Percentiles rank a stretch among this genome's conserved stretches.
Conservation (phyloP, 768 basidiomycete species). For the Podaxis sp. region DNA sequence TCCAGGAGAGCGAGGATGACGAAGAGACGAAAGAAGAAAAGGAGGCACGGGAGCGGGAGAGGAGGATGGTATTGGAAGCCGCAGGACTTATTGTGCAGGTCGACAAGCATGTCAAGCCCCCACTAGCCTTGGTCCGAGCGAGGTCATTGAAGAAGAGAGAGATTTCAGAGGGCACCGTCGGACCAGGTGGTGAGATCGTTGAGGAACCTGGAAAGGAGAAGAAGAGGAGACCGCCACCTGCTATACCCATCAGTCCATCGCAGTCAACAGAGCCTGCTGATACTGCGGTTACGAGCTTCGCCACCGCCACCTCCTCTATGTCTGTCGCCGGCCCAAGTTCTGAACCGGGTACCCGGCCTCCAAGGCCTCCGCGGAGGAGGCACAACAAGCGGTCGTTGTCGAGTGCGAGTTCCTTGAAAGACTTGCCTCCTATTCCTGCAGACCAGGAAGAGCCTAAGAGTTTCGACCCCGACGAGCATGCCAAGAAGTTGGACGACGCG, state of each 20-base stretch:
- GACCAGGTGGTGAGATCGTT: neutral
- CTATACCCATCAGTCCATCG: neutral
- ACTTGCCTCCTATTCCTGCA: neutral
- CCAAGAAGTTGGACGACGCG: conserved; percentile 67
- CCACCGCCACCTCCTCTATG: neutral
- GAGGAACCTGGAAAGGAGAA: neutral
- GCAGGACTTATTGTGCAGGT: conserved; percentile 80
- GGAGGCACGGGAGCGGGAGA: conserved; percentile 65
- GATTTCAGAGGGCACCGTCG: neutral
- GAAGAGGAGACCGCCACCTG: conserved; percentile 13
- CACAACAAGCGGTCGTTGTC: neutral
- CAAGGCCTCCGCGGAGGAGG: neutral
- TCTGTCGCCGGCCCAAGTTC: neutral
- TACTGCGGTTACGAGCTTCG: neutral
- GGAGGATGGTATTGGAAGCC: conserved; percentile 80
- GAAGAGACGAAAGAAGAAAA: conserved; percentile 46
- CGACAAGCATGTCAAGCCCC: conserved; percentile 46
- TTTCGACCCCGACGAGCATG: conserved; percentile 31
- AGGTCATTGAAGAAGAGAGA: conserved; percentile 17
- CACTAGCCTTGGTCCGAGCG: conserved; percentile 33
- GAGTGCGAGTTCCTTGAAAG: neutral
- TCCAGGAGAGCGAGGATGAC: conserved; percentile 34
- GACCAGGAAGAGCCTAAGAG: conserved; percentile 14
- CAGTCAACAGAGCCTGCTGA: neutral
- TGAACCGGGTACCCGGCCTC: neutral